Evolutionary conservation across 2,329 filamentous ascomycete genomes (phyloP).

Genomic region (Sarocladium kiliense): DNA sequence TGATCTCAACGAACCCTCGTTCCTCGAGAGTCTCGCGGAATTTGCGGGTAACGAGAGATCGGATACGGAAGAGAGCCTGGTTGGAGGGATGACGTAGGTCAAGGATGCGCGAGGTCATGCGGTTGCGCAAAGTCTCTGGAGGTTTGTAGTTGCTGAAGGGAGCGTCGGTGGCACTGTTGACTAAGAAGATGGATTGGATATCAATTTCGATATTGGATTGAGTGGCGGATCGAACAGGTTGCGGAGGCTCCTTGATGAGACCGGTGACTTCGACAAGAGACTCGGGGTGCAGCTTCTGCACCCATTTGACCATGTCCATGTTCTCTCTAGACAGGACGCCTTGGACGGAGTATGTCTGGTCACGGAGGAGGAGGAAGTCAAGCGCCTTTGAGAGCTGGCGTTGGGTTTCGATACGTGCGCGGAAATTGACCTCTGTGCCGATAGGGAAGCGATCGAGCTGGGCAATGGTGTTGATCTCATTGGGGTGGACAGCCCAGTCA

Average conservation of each 20-base stretch:
- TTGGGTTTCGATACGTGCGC: slow-evolving; percentile 51
- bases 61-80: slow-evolving; percentile 82
- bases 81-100: slow-evolving; percentile 82
- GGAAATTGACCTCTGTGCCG: slow-evolving; percentile 35
- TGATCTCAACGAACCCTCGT: slow-evolving; percentile 83
- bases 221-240: slow-evolving; percentile 69
- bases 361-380: slow-evolving; percentile 80
- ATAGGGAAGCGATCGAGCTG: slow-evolving; percentile 31
- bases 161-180: slow-evolving; percentile 44
- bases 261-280: slow-evolving; percentile 74
- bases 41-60: slow-evolving; percentile 71
- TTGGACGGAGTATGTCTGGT: slow-evolving; percentile 79
- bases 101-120: slow-evolving; percentile 73
- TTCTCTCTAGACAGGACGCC: slow-evolving; percentile 58
- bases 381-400: slow-evolving; percentile 77
- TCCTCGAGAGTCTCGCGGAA: slow-evolving; percentile 74
- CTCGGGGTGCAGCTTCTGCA: slow-evolving; percentile 74
- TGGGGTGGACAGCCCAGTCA: slow-evolving; percentile 34
- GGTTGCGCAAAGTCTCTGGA: slow-evolving; percentile 60
- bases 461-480: slow-evolving; percentile 32
- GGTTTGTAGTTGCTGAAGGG: slow-evolving; percentile 56
- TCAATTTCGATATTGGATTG: slow-evolving; percentile 73
- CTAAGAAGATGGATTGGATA: slow-evolving; percentile 50
- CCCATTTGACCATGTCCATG: slow-evolving; percentile 80
- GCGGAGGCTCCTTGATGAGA: slow-evolving; percentile 65